phyloP scores from a whole-genome alignment of 2,329 filamentous ascomycete genomes.

The Aspergillus vadensis region DNA sequence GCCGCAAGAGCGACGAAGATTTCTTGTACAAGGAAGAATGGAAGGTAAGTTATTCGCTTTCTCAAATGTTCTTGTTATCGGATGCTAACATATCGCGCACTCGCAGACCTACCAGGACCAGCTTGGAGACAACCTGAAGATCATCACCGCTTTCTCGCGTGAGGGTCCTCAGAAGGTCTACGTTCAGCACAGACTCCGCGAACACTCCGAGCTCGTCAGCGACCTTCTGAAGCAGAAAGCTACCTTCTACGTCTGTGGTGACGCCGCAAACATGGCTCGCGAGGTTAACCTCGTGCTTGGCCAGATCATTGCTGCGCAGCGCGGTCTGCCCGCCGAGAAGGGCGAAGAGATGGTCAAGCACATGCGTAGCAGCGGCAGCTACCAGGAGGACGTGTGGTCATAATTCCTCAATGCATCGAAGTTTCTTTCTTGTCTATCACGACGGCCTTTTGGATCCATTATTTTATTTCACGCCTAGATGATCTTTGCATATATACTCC shows the following conservation, averaged over 20 bases:
- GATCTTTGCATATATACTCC: conserved; percentile 31
- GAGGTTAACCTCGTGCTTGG: conserved; percentile 86
- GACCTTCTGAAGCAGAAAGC: conserved; percentile 80
- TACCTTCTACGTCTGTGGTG: conserved; percentile 97
- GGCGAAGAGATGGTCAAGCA: conserved; percentile 95
- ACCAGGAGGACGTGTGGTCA: conserved; percentile 81
- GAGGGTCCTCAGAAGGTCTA: conserved; percentile 88
- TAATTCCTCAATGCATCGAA: conserved; percentile 35
- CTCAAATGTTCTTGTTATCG: neutral
- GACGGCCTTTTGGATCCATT: conserved; percentile 23
- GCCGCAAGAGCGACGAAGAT: conserved; percentile 83
- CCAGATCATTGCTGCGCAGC: conserved; percentile 82
- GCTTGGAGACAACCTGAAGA: conserved; percentile 84
- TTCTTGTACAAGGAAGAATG: conserved; percentile 92
- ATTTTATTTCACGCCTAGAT: conserved; percentile 28
- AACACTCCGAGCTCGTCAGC: conserved; percentile 81
- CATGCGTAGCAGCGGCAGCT: conserved; percentile 92
- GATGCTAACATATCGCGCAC: conserved; percentile 27
- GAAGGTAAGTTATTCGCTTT: conserved; percentile 66
- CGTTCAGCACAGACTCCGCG: conserved; percentile 88
- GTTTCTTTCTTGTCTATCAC: conserved; percentile 18
- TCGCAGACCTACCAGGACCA: conserved; percentile 75
- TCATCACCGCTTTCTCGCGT: conserved; percentile 94
- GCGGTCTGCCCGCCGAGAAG: conserved; percentile 80
- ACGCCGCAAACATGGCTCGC: conserved; percentile 94